Base-by-base conservation (phyloP, 257 asterid genomes). In the Pogostemon cablin region DNA sequence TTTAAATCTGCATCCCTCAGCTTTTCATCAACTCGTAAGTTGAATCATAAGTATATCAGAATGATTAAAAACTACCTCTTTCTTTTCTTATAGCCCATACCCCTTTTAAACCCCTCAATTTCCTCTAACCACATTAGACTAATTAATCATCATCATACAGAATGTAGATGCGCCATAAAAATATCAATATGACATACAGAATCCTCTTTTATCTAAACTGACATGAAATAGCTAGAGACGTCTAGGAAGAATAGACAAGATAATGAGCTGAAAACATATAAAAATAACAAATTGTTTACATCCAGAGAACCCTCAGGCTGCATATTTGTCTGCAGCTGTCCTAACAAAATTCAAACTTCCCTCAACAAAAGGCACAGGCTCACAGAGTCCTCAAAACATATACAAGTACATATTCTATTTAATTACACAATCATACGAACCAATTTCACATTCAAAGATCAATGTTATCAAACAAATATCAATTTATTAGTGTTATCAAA, bases 151-250 rank as follows among this genome's bases (percentile, higher is more conserved):
- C 32, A 25, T 42, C 32, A n/a, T 1, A 7, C 6, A 11, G 40
- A 69, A 50, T 43, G 32, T 9, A 11, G 17, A 41, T 7, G 54
- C 12, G 39, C 64, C 68, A 25, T 50, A 25, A 59, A 41, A 50
- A 50, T 7, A 67, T 10, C 20, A 60, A 74, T 6, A 5, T 10
- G 8, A 49, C 41, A 49, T 47, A 59, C 50, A 74, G 44, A 65
- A 44, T 49, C 40, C 53, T 20, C 44, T 39, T 73, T 20, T 7
- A 7, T 20, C 34, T 5, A 10, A 62, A 44, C 42, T 44, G 40
- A 15, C n/a, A 63, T 62, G 34, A 55, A 41, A 47, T 10, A 46
- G 17, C 37, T 47, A 56, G 10, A 44, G 17, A 38, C 48, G n/a
- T 6, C 39, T 37, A 10, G 10, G 7, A 34, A 34, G 34, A 32